Evolutionary conservation across 2,329 filamentous ascomycete species (phyloP), one percentile per base, ranked within the genome.

Genomic region (Rutstroemia sp.): DNA sequence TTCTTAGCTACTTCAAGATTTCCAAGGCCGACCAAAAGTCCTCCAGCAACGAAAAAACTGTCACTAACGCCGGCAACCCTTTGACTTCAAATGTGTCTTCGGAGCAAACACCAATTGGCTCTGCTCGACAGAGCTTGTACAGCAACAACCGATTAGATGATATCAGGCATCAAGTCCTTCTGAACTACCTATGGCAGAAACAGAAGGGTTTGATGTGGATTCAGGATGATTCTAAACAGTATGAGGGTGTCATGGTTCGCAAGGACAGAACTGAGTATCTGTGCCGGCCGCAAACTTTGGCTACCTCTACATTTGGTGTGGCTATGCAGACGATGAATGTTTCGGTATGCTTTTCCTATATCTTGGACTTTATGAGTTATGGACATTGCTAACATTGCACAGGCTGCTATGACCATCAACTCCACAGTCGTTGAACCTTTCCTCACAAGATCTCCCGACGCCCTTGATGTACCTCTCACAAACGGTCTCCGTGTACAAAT

Each of bases 131-230:
- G 19, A 55, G 53, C 38, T 14, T 55, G 23, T 25, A 14, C 17
- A 50, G 53, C 53, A 55, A 55, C 25, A 55, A 55, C 50, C 53
- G 53, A 30, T 55, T 87, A 16, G 85, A 88, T 59, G 86, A 88
- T 60, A 87, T 89, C 71, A 88, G 87, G 71, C 84, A 89, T 67
- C 87, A 91, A 70, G 86, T 90, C 60, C 90, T 91, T 86, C 86
- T 88, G 57, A 90, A 88, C 72, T 89, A 89, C 69, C 76, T 92
- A 34, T 89, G 89, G 71, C 87, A 91, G 70, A 86, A 91, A 68
- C 87, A 90, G 72, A 89, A 86, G 66, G 80, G 81, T 12, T 80
- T 83, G 60, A 77, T 89, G 40, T 91, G 88, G 88, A 83, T 90
- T 17, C 81, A 81, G 34, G 84, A 89, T 63, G 81, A 79, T 34